Evolutionary conservation across 352 stramenopile species (phyloP), one percentile per base, ranked within the genome.

Genomic region (Globisporangium nodosum): DNA sequence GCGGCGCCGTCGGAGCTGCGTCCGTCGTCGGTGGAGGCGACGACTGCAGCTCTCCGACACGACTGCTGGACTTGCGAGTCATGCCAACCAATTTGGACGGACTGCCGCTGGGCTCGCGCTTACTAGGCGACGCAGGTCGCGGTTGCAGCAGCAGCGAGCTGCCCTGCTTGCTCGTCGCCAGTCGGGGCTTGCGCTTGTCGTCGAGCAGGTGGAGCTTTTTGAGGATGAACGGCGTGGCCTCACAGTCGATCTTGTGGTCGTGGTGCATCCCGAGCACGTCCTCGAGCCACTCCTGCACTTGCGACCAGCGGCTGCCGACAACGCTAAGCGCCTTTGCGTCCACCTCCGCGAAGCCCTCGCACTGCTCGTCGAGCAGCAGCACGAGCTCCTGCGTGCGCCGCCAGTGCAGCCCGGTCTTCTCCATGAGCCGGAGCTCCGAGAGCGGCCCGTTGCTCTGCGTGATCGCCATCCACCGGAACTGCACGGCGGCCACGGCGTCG

Each of bases 381-480:
- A 91, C 56, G 3, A 91, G 56, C 51, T 91, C 81, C 40, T 89
- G 76, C 24, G 81, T 91, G 1, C 81, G 78, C 3, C 78, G 73
- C 81, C 81, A 91, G 52, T 91, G 78, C 21, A 91, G 55, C 0
- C 71, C 74, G 31, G 87, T 83, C 45, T 79, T 84, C 48, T 84
- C 77, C 60, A 85, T 89, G 8, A 91, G 37, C 1, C 77, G 76
- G 0, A 91, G 60, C 47, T 91, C 81, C 47, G 71, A 80, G 30
- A 91, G 60, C 37, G 77, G 77, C 0, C 81, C 81, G 33, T 85
- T 74, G 7, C 50, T 63, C 39, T 81, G 71, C 2, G 73, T 89
- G 53, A 91, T 86, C 18, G 78, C 78, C 69, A 86, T 88, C 78
- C 77, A 87, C 4, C 81, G 78, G 49, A 88, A 89, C 50, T 91